Evolutionary conservation across 495 filamentous ascomycete species (phyloP), one percentile per base, ranked within the genome.

Genomic region (Penicillium bovifimosum): DNA sequence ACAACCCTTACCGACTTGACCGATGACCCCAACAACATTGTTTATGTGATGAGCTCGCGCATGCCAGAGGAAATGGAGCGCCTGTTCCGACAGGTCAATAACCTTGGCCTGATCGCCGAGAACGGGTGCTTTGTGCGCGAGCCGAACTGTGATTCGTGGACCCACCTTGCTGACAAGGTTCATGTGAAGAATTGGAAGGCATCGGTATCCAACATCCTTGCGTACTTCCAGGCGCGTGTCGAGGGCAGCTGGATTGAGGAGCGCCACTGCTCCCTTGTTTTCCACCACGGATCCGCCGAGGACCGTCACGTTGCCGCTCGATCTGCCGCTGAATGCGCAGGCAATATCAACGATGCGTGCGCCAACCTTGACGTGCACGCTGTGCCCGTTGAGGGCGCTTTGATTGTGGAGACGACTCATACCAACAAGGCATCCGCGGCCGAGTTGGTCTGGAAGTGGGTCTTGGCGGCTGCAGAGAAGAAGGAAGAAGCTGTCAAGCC

Each of bases 341-440:
- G 86, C 43, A 89, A 96, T 60, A 92, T 96, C 74, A 96, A 96
- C 60, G 91, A 95, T 66, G 86, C 88, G 0, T 95, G 88, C 61
- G 80, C 87, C 59, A 83, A 78, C 46, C 87, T 92, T 66, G 80
- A 82, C 10, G 86, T 96, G 13, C 88, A 89, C 60, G 91, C 91
- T 6, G 79, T 95, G 41, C 86, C 88, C n/a, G 70, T 87, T 36
- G 84, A 89, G 29, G 83, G 82, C 29, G 85, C 84, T 17, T 80
- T 96, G 20, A 71, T 90, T 9, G 87, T 96, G 20, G 90, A 96
- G 69, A 84, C 86, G 31, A 76, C 80, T 9, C 80, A 86, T 56
- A 92, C 84, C 74, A 92, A 84, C 60, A 96, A 96, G 71, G 81
- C 80, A 17, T 92, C 86, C 5, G 91, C 91, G 1, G 86, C 88